Evolutionary conservation across 305 asterid species (phyloP), one percentile per base, ranked within the genome.

Genomic region (Plantago coronopus): DNA sequence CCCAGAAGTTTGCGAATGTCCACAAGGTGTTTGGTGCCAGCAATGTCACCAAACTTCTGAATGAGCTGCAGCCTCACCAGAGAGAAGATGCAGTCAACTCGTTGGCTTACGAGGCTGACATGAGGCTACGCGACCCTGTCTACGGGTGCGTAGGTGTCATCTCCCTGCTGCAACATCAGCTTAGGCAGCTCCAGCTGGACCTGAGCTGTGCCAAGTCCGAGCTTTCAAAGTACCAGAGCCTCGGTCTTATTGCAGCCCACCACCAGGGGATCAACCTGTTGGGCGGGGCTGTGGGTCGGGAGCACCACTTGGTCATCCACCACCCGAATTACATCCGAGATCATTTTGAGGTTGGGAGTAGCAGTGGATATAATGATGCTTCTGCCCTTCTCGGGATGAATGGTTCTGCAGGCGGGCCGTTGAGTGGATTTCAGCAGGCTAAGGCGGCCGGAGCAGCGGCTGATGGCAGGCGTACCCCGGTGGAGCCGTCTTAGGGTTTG

Each of bases 121-220:
- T 84, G 93, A 83, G 95, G n/a, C 84, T 87, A 19, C 87, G 95
- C 7, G 95, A 87, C 70, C 95, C 95, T 2, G 95, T 87, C 43
- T 87, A 84, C 71, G 95, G 95, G 23, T 87, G 95, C 74, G 95
- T 87, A 15, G 95, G 95, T 29, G 95, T 84, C n/a, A 87, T 87
- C 67, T 87, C 95, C 0, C 83, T 87, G 67, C 84, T 87, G 57
- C 93, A 87, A 54, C 91, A 84, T 66, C 95, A 87, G 74, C 91
- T 87, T 71, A 87, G 87, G 11, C 95, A 84, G 64, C 89, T 87
- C 2, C 95, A 83, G 67, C 72, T 78, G 73, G 95, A 87, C 57
- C 86, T 87, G 75, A 82, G 77, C 74, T 78, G 85, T 65, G 95
- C 95, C 62, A 87, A 84, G 61, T 80, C 95, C 1, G 95, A 87